Evolutionary conservation across 371 early-diverging fungal species (phyloP).

Genomic region (Gilbertella persicaria): DNA sequence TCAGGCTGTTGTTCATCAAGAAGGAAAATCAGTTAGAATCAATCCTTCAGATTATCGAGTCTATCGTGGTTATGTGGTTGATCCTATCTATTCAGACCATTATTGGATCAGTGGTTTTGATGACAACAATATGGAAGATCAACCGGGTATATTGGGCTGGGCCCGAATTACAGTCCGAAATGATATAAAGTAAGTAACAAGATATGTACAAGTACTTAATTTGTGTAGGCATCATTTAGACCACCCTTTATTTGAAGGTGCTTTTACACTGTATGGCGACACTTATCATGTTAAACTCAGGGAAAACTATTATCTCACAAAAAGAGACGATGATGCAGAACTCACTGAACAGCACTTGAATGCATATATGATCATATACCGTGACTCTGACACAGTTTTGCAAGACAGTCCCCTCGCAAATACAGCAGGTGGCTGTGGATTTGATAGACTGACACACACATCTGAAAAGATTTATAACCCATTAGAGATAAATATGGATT

Average conservation of each 20-base stretch:
- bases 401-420: not conserved
- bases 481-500: not conserved
- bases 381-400: slow-evolving; percentile 61
- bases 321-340: slow-evolving; percentile 62
- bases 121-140: slow-evolving; percentile 25
- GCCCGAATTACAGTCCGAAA: slow-evolving; percentile 67
- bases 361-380: slow-evolving; percentile 63
- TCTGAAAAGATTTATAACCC: slow-evolving; percentile 8
- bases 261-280: slow-evolving; percentile 61
- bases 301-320: slow-evolving; percentile 58
- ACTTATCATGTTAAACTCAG: slow-evolving; percentile 66
- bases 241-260: slow-evolving; percentile 65
- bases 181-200: slow-evolving; percentile 40
- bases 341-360: not conserved
- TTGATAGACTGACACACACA: slow-evolving; percentile 25
- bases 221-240: slow-evolving; percentile 26
- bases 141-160: slow-evolving; percentile 61
- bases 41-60: slow-evolving; percentile 39
- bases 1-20: slow-evolving; percentile 50
- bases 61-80: slow-evolving; percentile 40
- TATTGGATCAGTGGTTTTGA: slow-evolving; percentile 43
- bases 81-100: slow-evolving; percentile 28
- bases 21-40: slow-evolving; percentile 24
- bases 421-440: slow-evolving; percentile 26
- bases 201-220: not conserved